Conservation (phyloP, 1,139 yeast species). For the Yamadazyma membranifaciens region DNA sequence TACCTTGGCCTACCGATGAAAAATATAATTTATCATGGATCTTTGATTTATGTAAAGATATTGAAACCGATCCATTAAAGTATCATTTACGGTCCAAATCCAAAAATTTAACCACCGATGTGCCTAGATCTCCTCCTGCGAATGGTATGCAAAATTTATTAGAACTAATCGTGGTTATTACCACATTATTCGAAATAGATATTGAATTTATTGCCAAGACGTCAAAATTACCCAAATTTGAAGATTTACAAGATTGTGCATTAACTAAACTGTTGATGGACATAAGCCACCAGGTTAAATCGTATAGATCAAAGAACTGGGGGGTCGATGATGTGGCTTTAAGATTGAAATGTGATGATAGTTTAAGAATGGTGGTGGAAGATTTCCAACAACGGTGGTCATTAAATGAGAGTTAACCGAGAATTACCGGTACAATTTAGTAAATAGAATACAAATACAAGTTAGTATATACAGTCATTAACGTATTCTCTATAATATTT, state of each 20-base stretch:
- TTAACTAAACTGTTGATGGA: conserved; percentile 18
- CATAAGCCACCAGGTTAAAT: conserved; percentile 19
- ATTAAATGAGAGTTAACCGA: conserved; percentile 22
- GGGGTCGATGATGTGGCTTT: conserved; percentile 38
- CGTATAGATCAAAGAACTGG: conserved; percentile 41
- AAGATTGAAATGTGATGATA: conserved; percentile 22
- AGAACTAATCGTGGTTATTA: conserved; percentile 26
- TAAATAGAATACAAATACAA: no score
- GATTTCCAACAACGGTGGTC: conserved; percentile 25
- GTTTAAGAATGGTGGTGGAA: conserved; percentile 22
- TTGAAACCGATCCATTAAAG: conserved; percentile 46
- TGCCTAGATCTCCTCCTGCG: conserved; percentile 32
- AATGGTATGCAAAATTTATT: conserved; percentile 26
- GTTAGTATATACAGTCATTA: no score
- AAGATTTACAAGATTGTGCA: conserved; percentile 20
- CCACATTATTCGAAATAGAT: conserved; percentile 35
- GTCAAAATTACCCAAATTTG: conserved; percentile 43
- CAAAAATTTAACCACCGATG: conserved; percentile 35
- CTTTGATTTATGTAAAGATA: conserved; percentile 42
- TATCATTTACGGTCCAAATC: conserved; percentile 48
- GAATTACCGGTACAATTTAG: not conserved
- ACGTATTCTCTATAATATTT: no score
- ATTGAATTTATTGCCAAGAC: conserved; percentile 39
- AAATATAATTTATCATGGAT: conserved; percentile 34
- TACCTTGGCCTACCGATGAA: conserved; percentile 23